A percentile compares a stretch with the other conserved stretches of the same genome.
These are phyloP conservation scores for Phoenix dactylifera DNA, from an alignment of 176 grass and related monocot species.

Conservation along the genomic window DNA sequence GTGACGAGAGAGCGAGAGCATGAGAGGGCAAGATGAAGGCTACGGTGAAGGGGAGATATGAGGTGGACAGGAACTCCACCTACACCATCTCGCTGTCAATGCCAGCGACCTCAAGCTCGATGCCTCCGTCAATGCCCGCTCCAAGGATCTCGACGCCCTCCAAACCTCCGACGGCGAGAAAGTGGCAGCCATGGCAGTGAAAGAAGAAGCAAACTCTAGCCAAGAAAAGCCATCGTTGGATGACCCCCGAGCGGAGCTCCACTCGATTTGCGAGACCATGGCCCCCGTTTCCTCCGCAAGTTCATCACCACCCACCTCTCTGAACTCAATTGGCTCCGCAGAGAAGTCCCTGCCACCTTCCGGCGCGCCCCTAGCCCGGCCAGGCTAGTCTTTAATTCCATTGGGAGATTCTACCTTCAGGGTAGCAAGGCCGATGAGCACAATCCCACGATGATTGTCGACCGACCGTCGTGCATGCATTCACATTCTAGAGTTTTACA, in stretches of 20 bases:
- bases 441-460: slow-evolving; percentile 19
- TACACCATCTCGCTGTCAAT: no score
- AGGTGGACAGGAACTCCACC: no score
- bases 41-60: no score
- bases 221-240: neutral
- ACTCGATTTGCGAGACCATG: slow-evolving; percentile 27
- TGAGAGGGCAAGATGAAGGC: no score
- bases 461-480: slow-evolving; percentile 26
- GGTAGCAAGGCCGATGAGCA: slow-evolving; percentile 14
- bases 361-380: slow-evolving; percentile 29
- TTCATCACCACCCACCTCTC: slow-evolving; percentile 20
- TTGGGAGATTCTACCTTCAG: slow-evolving; percentile 45
- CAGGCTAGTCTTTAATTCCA: slow-evolving; percentile 34
- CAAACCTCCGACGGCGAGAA: neutral
- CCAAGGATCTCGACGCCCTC: neutral
- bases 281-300: slow-evolving; percentile 23
- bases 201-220: no score
- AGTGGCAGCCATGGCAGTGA: neutral
- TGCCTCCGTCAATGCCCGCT: slow-evolving; percentile 20
- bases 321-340: slow-evolving; percentile 34
- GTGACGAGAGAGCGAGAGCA: no score
- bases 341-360: slow-evolving; percentile 23
- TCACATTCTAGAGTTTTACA: slow-evolving; percentile 52
- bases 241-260: slow-evolving; percentile 7
- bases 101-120: slow-evolving; percentile 2